Base-by-base conservation (phyloP, 208 protist species). In the Crithidia sp. region DNA sequence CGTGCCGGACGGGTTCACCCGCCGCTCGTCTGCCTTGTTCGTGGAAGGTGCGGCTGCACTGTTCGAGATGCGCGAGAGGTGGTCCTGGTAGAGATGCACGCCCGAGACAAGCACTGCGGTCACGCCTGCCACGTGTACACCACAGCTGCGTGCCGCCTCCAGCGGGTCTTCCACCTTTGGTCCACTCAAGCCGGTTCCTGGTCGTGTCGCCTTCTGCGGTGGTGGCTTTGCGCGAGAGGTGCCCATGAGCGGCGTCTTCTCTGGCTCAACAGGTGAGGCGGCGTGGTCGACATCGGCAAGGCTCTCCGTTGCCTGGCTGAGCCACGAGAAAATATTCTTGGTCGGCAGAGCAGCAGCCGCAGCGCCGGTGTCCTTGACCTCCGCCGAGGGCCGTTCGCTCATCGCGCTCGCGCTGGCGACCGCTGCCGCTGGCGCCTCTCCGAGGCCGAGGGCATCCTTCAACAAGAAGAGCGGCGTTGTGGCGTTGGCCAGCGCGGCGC, bases 81-180 rank as follows among this genome's bases (percentile, higher is more conserved):
- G n/a, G 3, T 57, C 54, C 19, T 74, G 53, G 45, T 67, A 59
- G 17, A 81, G 65, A 49, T 80, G 71, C 45, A 64, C 58, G n/a
- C 74, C 60, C 7, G 75, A 84, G 2, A 88, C 76, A 9, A 85
- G 60, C 54, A 85, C 84, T 0, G 73, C 76, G 45, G 78, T 72
- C 57, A 85, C 41, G 5, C 81, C 84, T 4, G 65, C 79, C 17
- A 80, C 17, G 41, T 77, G 61, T 19, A 75, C 75, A 10, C 84
- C 84, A 47, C 84, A 85, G 41, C 70, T 44, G 17, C 66, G 45
- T 9, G 75, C 75, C 6, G 55, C 62, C 36, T 73, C 52, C 6
- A 65, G 58, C 39, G 53, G 59, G 45, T 72, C 53, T 45, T 64
- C 50, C 43, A 67, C 59, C 6, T 17, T 17, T n/a, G 64, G 50